Conservation (phyloP, 331 rosid genomes). For the Acacia pycnantha region DNA sequence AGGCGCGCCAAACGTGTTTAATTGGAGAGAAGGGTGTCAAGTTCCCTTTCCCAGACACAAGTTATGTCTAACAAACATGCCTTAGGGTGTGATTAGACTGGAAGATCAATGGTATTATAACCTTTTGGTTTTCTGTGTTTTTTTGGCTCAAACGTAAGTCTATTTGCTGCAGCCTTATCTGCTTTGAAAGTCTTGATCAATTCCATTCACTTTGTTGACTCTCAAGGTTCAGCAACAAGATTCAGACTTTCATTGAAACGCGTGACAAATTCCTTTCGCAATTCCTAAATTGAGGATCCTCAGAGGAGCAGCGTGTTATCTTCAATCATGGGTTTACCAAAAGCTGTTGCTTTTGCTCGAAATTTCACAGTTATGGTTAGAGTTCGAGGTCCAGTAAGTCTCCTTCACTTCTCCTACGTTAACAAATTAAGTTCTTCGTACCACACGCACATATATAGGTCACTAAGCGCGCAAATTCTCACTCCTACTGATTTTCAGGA, state of each 20-base stretch:
- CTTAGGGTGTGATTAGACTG: too few relatives aligned
- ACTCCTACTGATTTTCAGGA: constrained; percentile 45
- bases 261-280: not conserved
- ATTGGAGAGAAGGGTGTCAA: too few relatives aligned
- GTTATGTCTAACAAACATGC: too few relatives aligned
- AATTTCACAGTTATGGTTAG: constrained; percentile 82
- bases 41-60: too few relatives aligned
- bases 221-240: not conserved
- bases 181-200: not conserved
- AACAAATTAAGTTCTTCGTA: not conserved
- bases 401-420: not conserved
- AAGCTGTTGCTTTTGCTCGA: constrained; percentile 61
- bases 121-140: too few relatives aligned
- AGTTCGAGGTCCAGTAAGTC: constrained; percentile 26
- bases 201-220: not conserved
- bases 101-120: too few relatives aligned
- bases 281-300: not conserved
- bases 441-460: not conserved
- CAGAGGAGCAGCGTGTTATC: not conserved
- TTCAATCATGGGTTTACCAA: constrained; percentile 53
- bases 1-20: too few relatives aligned
- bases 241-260: not conserved
- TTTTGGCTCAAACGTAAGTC: too few relatives aligned
- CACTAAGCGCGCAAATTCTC: constrained; percentile 1
- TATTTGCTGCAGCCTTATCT: not conserved